These are phyloP conservation scores for Nasturtium officinale DNA, from an alignment of 345 rosid species.

Conservation along the genomic window DNA sequence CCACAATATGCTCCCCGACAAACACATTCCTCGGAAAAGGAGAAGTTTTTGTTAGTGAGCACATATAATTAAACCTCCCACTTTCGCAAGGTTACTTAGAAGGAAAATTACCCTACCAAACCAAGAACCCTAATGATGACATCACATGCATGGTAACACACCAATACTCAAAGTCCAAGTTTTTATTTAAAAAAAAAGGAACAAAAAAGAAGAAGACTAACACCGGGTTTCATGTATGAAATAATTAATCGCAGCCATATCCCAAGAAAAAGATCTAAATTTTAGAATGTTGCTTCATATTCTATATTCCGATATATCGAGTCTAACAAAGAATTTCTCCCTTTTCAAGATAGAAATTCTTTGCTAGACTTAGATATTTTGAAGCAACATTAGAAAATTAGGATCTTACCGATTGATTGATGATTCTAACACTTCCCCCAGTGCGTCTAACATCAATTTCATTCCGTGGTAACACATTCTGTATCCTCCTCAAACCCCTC, in stretches of 20 bases:
- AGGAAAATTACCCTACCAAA: slow-evolving; percentile 16
- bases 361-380: slow-evolving; percentile 38
- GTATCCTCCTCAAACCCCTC: slow-evolving; percentile 41
- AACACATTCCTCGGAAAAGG: slow-evolving; percentile 41
- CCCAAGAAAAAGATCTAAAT: slow-evolving; percentile 30
- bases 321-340: slow-evolving; percentile 49
- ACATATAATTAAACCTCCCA: slow-evolving; percentile 7
- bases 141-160: slow-evolving; percentile 26
- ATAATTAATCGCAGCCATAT: not conserved
- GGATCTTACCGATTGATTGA: slow-evolving; percentile 30
- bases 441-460: slow-evolving; percentile 13
- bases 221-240: slow-evolving; percentile 10
- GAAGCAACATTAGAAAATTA: slow-evolving; percentile 43
- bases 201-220: not conserved
- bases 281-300: slow-evolving; percentile 41
- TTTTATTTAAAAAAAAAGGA: not conserved
- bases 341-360: slow-evolving; percentile 41
- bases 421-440: slow-evolving; percentile 15
- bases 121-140: slow-evolving; percentile 21
- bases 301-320: slow-evolving; percentile 12
- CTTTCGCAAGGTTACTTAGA: slow-evolving; percentile 8
- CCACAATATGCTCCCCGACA: slow-evolving; percentile 41
- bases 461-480: slow-evolving; percentile 43
- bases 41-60: slow-evolving; percentile 47
- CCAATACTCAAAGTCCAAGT: slow-evolving; percentile 24